Evolutionary conservation across 768 basidiomycete genomes (phyloP), one percentile per base, ranked within the genome.

Genomic region (Panaeolus papilionaceus): DNA sequence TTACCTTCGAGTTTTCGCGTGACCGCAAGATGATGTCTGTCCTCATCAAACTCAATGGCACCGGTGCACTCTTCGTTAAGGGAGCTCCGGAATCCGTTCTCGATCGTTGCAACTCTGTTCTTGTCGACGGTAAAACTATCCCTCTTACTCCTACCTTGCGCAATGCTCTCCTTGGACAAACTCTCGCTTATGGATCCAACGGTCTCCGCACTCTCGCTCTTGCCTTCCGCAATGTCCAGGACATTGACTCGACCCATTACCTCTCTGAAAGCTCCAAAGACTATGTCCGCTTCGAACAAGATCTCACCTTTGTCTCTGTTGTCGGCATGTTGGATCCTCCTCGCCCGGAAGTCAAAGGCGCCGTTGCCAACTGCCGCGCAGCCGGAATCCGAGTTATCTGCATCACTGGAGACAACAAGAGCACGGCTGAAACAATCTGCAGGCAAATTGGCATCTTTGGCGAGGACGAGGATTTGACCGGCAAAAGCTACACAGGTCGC

Each of bases 21-120:
- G 97, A 99, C 79, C 92, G 97, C 75, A 99, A 98, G 82, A 97
- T 96, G 89, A 99, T 99, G 97, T 98, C 97, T 23, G 96, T 98
- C 63, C 88, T 99, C 63, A 93, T 94, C 44, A 86, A 82, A 68
- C 84, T 89, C 65, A 87, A 89, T 66, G 86, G 86, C 1, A 79
- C 78, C 4, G 93, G 93, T n/a, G 86, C 92, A 8, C 84, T 99
- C 5, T 92, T 96, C 75, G 95, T 92, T 77, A 99, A 99, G 79
- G 97, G 97, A 42, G 97, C 97, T 2, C 97, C 97, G 7, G 97
- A 99, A 81, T 92, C 94, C 26, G 91, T 99, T 44, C 83, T 99
- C 67, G 96, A 98, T 62, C 89, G 93, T 49, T 98, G 96, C 79
- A 88, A 88, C 4, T 88, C 88, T 40, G 89, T 89, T 37, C 83